phyloP scores from a whole-genome alignment of 495 filamentous ascomycete genomes.

The Penicillium salamii region DNA sequence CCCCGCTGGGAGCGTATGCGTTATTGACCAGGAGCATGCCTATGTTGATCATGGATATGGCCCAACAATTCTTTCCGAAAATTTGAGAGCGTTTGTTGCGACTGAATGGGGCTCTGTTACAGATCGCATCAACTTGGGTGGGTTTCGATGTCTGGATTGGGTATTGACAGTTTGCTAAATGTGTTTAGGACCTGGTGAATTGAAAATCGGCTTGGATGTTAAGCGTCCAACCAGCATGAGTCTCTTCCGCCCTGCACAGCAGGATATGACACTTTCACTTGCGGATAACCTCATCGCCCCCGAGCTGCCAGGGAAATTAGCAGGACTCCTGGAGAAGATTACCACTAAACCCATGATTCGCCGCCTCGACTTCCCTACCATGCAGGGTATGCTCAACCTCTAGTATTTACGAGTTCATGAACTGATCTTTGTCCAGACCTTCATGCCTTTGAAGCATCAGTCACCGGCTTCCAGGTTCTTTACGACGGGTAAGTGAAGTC shows the following conservation, averaged over 20 bases:
- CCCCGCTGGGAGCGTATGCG: slow-evolving; percentile 37
- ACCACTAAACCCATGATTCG: slow-evolving; percentile 41
- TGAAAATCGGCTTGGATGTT: slow-evolving; percentile 61
- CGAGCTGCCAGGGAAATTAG: slow-evolving; percentile 53
- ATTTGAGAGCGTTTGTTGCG: slow-evolving; percentile 64
- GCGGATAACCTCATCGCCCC: slow-evolving; percentile 59
- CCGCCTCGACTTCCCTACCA: slow-evolving; percentile 38
- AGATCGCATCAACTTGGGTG: slow-evolving; percentile 70
- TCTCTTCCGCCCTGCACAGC: slow-evolving; percentile 61
- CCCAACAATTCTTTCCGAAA: slow-evolving; percentile 65
- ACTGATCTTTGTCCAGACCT: slow-evolving; percentile 53
- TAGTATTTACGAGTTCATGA: background rate
- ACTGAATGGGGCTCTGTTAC: slow-evolving; percentile 66
- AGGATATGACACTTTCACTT: slow-evolving; percentile 66
- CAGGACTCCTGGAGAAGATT: slow-evolving; percentile 48
- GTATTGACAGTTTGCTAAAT: slow-evolving; percentile 6
- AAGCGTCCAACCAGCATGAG: slow-evolving; percentile 57
- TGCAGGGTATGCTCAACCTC: slow-evolving; percentile 32
- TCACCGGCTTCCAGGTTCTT: slow-evolving; percentile 73
- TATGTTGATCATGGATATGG: slow-evolving; percentile 42
- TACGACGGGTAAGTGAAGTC: slow-evolving; percentile 59
- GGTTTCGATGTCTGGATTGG: background rate
- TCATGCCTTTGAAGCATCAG: slow-evolving; percentile 69
- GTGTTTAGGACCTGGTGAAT: slow-evolving; percentile 58
- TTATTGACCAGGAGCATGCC: slow-evolving; percentile 53